phyloP scores from a whole-genome alignment of 257 asterid genomes.

The Solanum verrucosum region DNA sequence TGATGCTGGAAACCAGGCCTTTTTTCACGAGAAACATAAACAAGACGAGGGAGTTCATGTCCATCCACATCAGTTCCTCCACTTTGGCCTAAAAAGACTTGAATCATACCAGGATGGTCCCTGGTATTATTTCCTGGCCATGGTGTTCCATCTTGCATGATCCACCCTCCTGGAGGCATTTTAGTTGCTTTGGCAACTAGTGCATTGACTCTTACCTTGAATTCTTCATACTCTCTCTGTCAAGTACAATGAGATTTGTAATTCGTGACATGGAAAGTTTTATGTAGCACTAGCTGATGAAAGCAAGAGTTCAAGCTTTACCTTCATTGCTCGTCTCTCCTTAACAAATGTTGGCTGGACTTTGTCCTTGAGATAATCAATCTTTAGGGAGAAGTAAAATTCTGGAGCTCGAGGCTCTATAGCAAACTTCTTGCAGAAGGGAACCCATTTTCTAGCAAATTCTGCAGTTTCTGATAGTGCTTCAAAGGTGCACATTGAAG shows the following conservation, averaged over 20 bases:
- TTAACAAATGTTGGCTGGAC: constrained; percentile 95
- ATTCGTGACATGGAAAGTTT: background rate
- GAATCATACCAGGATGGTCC: constrained; percentile 99
- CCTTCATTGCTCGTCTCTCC: constrained; percentile 98
- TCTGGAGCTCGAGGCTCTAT: constrained; percentile 99
- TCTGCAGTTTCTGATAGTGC: constrained; percentile 94
- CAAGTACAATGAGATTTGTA: background rate
- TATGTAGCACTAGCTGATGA: background rate
- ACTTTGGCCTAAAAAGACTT: constrained; percentile 91
- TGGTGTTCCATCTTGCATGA: constrained; percentile 98
- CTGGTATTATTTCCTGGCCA: constrained; percentile 98
- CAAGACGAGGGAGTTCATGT: constrained; percentile 90
- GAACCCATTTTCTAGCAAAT: constrained; percentile 88
- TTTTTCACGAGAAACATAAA: constrained; percentile 98
- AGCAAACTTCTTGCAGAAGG: constrained; percentile 78
- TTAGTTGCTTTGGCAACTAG: constrained; percentile 90
- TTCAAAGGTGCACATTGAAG: constrained; percentile 93
- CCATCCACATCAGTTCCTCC: constrained; percentile 93
- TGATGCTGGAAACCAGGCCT: constrained; percentile 97
- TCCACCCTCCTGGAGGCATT: constrained; percentile 94
- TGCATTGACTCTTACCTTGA: constrained; percentile 80
- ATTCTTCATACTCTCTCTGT: constrained; percentile 97
- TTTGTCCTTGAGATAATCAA: constrained; percentile 85
- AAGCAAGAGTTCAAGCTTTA: constrained; percentile 7
- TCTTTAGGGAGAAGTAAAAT: constrained; percentile 81